Base-by-base conservation (phyloP, 192 early-diverging fungal genomes). In the Coemansia sp. region DNA sequence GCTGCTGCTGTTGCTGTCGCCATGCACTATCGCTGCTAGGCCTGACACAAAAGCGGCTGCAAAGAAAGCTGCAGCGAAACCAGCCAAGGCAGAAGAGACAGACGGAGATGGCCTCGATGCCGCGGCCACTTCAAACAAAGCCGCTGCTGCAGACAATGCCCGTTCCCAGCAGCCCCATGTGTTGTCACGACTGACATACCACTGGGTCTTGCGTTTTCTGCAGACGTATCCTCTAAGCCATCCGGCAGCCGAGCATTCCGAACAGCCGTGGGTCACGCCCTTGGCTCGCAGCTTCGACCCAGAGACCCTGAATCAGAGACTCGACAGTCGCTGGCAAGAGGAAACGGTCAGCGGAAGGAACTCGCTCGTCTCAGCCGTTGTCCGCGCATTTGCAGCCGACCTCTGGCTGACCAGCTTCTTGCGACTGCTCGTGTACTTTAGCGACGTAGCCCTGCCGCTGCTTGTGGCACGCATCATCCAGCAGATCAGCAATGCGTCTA, bases 131-230 rank as follows among this genome's bases (percentile, higher is more conserved):
- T n/a, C n/a, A n/a, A n/a, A n/a, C n/a, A n/a, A n/a, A n/a, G n/a
- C n/a, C n/a, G n/a, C n/a, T 32, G 8, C 8, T 32, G 8, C 8
- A 8, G 14, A 13, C 16, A 16, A 10, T 42, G 39, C 39, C 0
- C 11, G 13, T 42, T 18, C 39, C 16, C 39, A 42, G 39, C 39
- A 42, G 14, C 39, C 39, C 0, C 39, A 10, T 42, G 22, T 62
- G 20, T 27, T 67, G 14, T 34, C 58, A n/a, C 62, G 55, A 32
- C 14, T 72, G 53, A 78, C 75, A n/a, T 78, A 78, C 29, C 57
- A 65, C 60, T 72, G 75, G 75, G 75, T 78, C 0, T 24, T 65
- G 28, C 55, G 34, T 18, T 61, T 50, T 18, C 27, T 78, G 14
- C 30, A 55, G 10, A 56, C 24, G 7, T 13, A 48, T 49, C 27